Base-by-base conservation (phyloP, 345 rosid genomes). In the Citrus inodora region DNA sequence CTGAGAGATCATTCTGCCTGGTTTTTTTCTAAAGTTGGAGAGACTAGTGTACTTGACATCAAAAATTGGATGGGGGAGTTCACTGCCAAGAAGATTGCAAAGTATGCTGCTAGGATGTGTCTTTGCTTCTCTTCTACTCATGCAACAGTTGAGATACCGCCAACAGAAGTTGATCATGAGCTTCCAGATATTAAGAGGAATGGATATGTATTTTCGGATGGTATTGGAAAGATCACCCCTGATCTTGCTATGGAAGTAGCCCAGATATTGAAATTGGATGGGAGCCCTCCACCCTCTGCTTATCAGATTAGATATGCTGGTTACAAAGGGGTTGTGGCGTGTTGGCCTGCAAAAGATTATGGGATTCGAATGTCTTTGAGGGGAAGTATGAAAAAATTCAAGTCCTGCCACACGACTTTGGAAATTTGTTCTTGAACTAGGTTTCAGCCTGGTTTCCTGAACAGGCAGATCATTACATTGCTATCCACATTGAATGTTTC, bases 51-150 rank as follows among this genome's bases (percentile, higher is more conserved):
- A 75, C 27, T 17, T 21, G 66, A 33, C 66, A 90, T 95, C 24
- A 80, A 71, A 79, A 51, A 1, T 55, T 93, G 97, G 99, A 93
- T 92, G 98, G 98, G 99, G 63, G 90, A 79, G 90, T 95, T 93
- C 74, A 73, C 3, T 5, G 76, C 84, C 76, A 84, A 22, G 79
- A 93, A 90, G 71, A 80, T 91, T 75, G 97, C 97, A 48, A 95
- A 90, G 82, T 92, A 94, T 84, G 98, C 99, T 76, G 98, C 93
- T 42, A 87, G 94, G 89, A 95, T 93, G 98, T 98, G 98, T 32
- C 91, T 80, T 68, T 93, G 98, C 85, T 93, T 93, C 85, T 95
- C 98, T 40, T 95, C 98, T 24, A 92, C 97, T 28, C 90, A 93
- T 83, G 90, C 97, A 9, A 87, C 92, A 32, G 90, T 93, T 55